Evolutionary conservation across 2,329 filamentous ascomycete species (phyloP), one percentile per base, ranked within the genome.

Genomic region (Ceratocystis cacaofunesta): DNA sequence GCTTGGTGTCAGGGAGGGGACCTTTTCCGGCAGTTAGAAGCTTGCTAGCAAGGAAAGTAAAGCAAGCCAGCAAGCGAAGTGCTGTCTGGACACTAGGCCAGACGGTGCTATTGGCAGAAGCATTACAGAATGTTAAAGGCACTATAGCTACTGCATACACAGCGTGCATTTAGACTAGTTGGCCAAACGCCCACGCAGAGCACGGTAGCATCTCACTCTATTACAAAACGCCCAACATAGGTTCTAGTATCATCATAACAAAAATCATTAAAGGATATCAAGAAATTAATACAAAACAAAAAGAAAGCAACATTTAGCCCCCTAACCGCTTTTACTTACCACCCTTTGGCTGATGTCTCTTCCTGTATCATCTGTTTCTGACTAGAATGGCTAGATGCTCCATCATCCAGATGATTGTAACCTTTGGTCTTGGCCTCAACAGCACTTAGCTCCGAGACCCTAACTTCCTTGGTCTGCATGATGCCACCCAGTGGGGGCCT

Each of bases 401-500:
- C 62, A 62, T 66, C 65, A 41, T 66, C 65, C 52, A 66, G 57
- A 55, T 64, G 52, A n/a, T 61, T 64, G 25, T 66, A 64, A 15
- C 65, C 62, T 30, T 63, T 44, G 48, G 48, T 66, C 57, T 64
- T 66, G 25, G 62, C 65, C 19, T 66, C 65, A 25, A 64, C 65
- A 10, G 62, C 65, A 22, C 61, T 66, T 55, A 66, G 46, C 65
- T 66, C 65, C 3, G 61, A 61, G 28, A 66, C 65, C 22, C 64
- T 60, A 5, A 66, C 65, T 43, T 66, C 65, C 55, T 66, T 66
- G 5, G 65, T 66, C 57, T 66, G 62, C 19, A 66, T 64, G 44
- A 66, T 66, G 12, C 65, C 65, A 44, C 32, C 46, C 41, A 66
- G 60, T 17, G 50, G 48, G 10, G 30, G 41, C 46, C 41, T 43